These are phyloP conservation scores for Lepidopterella palustris DNA, from an alignment of 495 filamentous ascomycete genomes.

Conservation along the genomic window DNA sequence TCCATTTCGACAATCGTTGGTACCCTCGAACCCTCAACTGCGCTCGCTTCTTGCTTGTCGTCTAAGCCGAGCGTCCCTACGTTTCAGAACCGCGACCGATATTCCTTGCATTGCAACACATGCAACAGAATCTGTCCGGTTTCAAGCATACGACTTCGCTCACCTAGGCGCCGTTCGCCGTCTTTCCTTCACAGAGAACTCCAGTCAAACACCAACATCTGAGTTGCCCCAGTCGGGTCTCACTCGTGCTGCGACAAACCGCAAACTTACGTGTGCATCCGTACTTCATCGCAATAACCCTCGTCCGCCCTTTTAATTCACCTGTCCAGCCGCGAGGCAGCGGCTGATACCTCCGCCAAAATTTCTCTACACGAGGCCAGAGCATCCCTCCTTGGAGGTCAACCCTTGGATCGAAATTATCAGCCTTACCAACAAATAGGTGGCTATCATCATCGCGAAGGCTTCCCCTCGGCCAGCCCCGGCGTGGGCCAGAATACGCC, in stretches of 20 bases:
- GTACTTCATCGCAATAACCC: not conserved
- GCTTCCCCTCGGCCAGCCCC: slow-evolving; percentile 37
- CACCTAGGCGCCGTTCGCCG: slow-evolving; percentile 9
- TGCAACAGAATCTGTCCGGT: not conserved
- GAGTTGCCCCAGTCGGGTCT: slow-evolving; percentile 19
- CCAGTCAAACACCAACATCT: not conserved
- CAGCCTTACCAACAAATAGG: slow-evolving; percentile 35
- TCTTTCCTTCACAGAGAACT: not conserved
- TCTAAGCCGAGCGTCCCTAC: not conserved
- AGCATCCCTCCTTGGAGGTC: slow-evolving; percentile 59
- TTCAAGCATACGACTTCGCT: not conserved
- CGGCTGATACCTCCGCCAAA: slow-evolving; percentile 41
- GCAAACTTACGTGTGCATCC: not conserved
- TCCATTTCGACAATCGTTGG: not conserved
- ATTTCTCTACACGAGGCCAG: slow-evolving; percentile 56
- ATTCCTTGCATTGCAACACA: not conserved
- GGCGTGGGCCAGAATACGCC: slow-evolving; percentile 8
- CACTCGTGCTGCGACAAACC: slow-evolving; percentile 14
- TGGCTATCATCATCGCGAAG: slow-evolving; percentile 53
- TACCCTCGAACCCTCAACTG: not conserved
- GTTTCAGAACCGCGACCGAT: not conserved
- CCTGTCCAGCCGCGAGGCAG: slow-evolving; percentile 14
- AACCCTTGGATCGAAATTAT: slow-evolving; percentile 48
- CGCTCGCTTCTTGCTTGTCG: not conserved
- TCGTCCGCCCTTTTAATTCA: slow-evolving; percentile 7